Evolutionary conservation across 2,329 filamentous ascomycete species (phyloP), one percentile per base, ranked within the genome.

Genomic region (Polytolypa hystricis): DNA sequence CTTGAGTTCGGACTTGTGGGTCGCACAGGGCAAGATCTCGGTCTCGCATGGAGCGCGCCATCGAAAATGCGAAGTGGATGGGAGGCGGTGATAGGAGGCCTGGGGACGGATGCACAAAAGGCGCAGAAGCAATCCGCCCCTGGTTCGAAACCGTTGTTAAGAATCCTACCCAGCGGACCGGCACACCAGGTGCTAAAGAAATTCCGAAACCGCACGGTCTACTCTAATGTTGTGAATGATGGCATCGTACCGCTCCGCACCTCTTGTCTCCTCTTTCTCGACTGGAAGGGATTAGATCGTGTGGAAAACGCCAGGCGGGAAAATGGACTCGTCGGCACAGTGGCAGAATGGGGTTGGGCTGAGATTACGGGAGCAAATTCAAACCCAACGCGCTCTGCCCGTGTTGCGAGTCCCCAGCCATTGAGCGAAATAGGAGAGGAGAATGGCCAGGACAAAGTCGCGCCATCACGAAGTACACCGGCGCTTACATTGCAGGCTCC

Each of bases 161-260:
- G 89, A 14, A 93, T 96, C 44, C 62, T 96, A 16, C 89, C 91
- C 0, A 93, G 84, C 5, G 89, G 89, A 0, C 87, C 89, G 11
- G 91, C 89, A 5, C 87, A 95, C 57, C 74, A 77, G 37, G 89
- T 87, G 1, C 63, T 96, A 27, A 79, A 81, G 54, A 85, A 84
- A 61, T 96, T 96, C 57, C 71, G 84, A 15, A 93, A 93, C 55
- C 73, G 89, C 11, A 96, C 91, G 0, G 70, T 95, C 1, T 96
- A 96, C 57, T 94, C 87, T 2, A 96, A 96, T 51, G 87, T 96
- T 9, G 89, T 96, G 47, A 96, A 96, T 53, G 89, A 96, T 60
- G 89, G 87, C 3, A 95, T 98, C 47, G 91, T 98, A 4, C 91
- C 91, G 2, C 65, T 98, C 21, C 77, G 91, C 15, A 98, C 91